A percentile compares a stretch with the other conserved stretches of the same genome.
These are phyloP conservation scores for Aspergillus uvarum DNA, from an alignment of 2,329 filamentous ascomycete genomes.

Conservation along the genomic window DNA sequence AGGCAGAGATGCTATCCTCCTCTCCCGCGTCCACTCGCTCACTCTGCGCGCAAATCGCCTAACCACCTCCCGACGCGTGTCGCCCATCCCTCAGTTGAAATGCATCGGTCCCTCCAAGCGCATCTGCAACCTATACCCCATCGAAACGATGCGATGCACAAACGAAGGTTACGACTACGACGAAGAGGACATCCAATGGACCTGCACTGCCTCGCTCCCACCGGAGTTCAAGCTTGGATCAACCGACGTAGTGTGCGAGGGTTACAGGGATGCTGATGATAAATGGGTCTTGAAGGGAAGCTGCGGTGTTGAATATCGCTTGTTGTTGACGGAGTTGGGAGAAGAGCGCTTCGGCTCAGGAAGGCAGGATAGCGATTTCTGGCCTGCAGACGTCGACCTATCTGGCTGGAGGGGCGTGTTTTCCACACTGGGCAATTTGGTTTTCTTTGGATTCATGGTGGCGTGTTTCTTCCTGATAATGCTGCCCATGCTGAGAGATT, in stretches of 20 bases:
- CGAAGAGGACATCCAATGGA: conserved; percentile 83
- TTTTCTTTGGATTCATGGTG: conserved; percentile 37
- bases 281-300: conserved; percentile 86
- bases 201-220: conserved; percentile 68
- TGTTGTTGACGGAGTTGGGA: conserved; percentile 75
- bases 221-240: conserved; percentile 71
- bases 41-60: conserved; percentile 68
- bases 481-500: conserved; percentile 24
- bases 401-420: conserved; percentile 4
- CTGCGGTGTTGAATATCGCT: conserved; percentile 86
- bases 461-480: conserved; percentile 32
- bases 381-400: not conserved
- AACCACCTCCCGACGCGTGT: conserved; percentile 74
- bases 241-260: conserved; percentile 91
- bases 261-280: conserved; percentile 74
- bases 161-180: conserved; percentile 82
- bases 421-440: conserved; percentile 22
- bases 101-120: conserved; percentile 66
- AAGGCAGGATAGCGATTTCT: not conserved
- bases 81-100: conserved; percentile 73
- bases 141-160: conserved; percentile 84
- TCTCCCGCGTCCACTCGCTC: conserved; percentile 70
- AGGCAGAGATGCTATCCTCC: conserved; percentile 54
- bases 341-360: conserved; percentile 64
- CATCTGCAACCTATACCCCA: conserved; percentile 67